Percentiles rank a stretch among this genome's conserved stretches.
Conservation (phyloP, 1,139 yeast genomes). For the Protomyces arabidopsidicola region DNA sequence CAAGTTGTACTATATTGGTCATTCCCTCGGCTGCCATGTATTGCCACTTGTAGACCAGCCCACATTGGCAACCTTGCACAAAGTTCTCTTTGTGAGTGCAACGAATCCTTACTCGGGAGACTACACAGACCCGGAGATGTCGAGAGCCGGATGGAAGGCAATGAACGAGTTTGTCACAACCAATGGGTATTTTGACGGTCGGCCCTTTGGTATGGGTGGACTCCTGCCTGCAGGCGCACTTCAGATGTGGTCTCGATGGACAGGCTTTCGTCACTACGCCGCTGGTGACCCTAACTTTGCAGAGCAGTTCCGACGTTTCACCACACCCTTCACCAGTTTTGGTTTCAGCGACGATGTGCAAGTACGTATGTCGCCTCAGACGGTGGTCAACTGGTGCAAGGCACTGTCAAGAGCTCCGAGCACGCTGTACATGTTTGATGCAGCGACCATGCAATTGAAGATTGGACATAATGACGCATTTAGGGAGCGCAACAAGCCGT, state of each 20-base stretch:
- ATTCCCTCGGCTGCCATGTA: neutral
- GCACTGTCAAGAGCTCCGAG: neutral
- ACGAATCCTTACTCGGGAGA: neutral
- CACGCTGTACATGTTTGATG: neutral
- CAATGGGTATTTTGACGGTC: neutral
- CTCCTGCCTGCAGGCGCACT: neutral
- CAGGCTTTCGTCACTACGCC: neutral
- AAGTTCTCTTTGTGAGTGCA: neutral
- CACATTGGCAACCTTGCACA: neutral
- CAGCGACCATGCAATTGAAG: neutral
- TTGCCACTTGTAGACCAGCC: neutral
- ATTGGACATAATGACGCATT: neutral
- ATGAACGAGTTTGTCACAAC: neutral
- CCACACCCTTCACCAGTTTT: neutral
- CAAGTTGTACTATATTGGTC: neutral
- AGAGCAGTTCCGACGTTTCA: neutral
- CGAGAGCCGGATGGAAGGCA: neutral
- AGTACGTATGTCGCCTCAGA: neutral
- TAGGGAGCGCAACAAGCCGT: neutral
- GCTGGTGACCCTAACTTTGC: neutral
- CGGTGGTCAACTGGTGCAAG: neutral
- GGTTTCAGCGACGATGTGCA: neutral
- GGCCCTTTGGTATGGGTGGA: neutral
- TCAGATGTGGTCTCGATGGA: neutral
- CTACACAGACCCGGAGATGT: neutral